Percentiles rank a stretch among this genome's conserved stretches.
Conservation (phyloP, 257 asterid species). For the Catharanthus roseus region DNA sequence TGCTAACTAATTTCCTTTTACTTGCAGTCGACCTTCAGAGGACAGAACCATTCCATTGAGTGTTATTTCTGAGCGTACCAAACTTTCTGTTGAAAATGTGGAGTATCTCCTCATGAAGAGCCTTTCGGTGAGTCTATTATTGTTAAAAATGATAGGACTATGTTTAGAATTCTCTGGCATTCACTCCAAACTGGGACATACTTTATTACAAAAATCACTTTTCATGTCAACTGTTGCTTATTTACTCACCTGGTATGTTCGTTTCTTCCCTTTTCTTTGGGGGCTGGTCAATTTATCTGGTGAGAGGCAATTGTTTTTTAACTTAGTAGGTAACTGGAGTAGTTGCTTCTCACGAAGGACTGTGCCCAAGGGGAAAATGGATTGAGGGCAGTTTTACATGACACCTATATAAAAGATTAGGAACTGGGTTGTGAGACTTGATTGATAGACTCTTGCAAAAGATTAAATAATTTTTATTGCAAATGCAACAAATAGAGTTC, state of each 20-base stretch:
- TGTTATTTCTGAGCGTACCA: slow-evolving; percentile 78
- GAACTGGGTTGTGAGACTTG: not conserved
- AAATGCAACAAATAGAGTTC: not conserved
- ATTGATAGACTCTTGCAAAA: not conserved
- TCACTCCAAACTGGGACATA: not conserved
- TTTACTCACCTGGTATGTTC: not conserved
- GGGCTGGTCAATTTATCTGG: too few relatives aligned
- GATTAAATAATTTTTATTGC: not conserved
- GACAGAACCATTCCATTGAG: slow-evolving; percentile 88
- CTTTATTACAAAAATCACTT: not conserved
- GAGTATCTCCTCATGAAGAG: slow-evolving; percentile 97
- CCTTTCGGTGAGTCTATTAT: slow-evolving; percentile 71
- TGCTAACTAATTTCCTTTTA: slow-evolving; percentile 8
- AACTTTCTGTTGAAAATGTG: slow-evolving; percentile 78
- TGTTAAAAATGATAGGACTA: not conserved
- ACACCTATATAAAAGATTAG: not conserved
- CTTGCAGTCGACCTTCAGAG: slow-evolving; percentile 84
- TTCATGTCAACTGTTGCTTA: slow-evolving; percentile 7
- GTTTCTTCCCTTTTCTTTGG: too few relatives aligned
- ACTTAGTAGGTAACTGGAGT: too few relatives aligned
- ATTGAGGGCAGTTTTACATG: not conserved
- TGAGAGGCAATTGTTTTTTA: too few relatives aligned
- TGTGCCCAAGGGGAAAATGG: not conserved
- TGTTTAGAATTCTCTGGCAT: not conserved
- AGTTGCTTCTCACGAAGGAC: not conserved